phyloP scores from a whole-genome alignment of 371 early-diverging fungal genomes.

The Mucor ambiguus region DNA sequence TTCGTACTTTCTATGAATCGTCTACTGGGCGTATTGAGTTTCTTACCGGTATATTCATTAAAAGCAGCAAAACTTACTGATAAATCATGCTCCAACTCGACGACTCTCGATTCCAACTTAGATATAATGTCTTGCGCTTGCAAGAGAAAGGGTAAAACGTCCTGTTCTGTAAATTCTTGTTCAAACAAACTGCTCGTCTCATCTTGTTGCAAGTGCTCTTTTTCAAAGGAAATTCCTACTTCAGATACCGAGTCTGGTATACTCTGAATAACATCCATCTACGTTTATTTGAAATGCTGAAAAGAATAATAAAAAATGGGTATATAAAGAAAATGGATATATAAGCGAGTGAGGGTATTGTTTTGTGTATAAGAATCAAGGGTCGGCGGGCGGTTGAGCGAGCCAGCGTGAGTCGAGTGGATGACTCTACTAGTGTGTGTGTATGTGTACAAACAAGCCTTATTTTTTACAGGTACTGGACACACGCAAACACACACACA shows the following conservation, averaged over 20 bases:
- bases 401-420: not conserved
- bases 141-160: constrained; percentile 54
- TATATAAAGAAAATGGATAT: not conserved
- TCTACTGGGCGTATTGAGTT: constrained; percentile 23
- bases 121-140: constrained; percentile 61
- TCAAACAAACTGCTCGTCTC: constrained; percentile 19
- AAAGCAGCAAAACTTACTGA: constrained; percentile 30
- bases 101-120: constrained; percentile 56
- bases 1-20: constrained; percentile 57
- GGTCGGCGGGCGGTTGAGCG: not conserved
- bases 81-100: constrained; percentile 57
- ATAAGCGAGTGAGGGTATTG: not conserved
- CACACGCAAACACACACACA: not conserved
- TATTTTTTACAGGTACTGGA: constrained; percentile 1
- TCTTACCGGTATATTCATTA: not conserved
- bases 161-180: constrained; percentile 46
- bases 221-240: constrained; percentile 1
- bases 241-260: constrained; percentile 1
- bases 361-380: constrained; percentile 2
- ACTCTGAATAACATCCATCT: not conserved
- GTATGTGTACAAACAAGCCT: constrained; percentile 1
- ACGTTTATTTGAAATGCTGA: not conserved
- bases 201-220: not conserved
- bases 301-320: constrained; percentile 5
- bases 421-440: not conserved